Conservation (phyloP, 495 filamentous ascomycete genomes). For the Tuber microsphaerosporum region DNA sequence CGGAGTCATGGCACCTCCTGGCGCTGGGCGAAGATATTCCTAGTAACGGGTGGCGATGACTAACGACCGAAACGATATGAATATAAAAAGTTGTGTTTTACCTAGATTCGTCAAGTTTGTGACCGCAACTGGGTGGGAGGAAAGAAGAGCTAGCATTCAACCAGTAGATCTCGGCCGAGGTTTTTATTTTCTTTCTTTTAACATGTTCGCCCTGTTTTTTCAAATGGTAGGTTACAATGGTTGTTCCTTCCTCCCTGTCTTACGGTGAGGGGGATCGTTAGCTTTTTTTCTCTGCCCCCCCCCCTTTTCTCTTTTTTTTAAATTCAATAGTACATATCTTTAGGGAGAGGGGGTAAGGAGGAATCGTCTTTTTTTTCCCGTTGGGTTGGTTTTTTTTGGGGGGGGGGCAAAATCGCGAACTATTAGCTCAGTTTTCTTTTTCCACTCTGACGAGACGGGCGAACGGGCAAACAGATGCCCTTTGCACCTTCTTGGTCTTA, state of each 20-base stretch:
- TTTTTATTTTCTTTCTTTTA: background rate
- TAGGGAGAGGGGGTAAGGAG: background rate
- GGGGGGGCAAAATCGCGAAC: background rate
- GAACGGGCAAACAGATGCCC: background rate
- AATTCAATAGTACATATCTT: slow-evolving; percentile 1
- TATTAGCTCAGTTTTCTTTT: background rate
- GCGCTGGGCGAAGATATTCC: slow-evolving; percentile 35
- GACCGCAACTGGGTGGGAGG: background rate
- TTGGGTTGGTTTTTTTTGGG: background rate
- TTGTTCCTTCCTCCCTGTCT: background rate
- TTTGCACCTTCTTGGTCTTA: background rate
- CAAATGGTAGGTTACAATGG: background rate
- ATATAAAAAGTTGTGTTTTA: slow-evolving; percentile 37
- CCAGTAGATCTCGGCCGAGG: background rate
- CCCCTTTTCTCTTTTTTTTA: background rate
- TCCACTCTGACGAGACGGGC: background rate
- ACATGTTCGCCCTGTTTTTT: background rate
- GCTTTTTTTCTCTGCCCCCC: background rate
- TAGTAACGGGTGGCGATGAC: slow-evolving; percentile 27
- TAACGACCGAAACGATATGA: slow-evolving; percentile 35
- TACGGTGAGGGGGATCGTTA: background rate
- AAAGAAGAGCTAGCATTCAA: background rate
- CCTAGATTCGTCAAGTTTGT: slow-evolving; percentile 30
- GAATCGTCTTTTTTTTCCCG: background rate
- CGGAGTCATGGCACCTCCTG: slow-evolving; percentile 35